Conservation (phyloP, 2,329 filamentous ascomycete species). For the Diaporthe capsici region DNA sequence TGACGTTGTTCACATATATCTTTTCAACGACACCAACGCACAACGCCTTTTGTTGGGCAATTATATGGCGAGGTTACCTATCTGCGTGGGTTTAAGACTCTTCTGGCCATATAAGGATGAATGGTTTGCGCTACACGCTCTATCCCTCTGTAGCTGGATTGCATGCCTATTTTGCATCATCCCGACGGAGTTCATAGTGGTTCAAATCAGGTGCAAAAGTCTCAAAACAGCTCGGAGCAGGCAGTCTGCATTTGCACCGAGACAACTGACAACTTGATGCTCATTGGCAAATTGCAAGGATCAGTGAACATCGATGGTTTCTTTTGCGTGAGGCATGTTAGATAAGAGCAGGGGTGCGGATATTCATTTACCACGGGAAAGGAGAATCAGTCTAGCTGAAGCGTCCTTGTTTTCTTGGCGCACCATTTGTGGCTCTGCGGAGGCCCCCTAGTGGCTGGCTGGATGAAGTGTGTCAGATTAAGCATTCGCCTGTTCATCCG, state of each 20-base stretch:
- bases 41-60: not conserved
- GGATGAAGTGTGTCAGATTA: constrained; percentile 1
- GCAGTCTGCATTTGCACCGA: too few relatives aligned
- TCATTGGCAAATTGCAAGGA: too few relatives aligned
- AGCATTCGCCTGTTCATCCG: constrained; percentile 11
- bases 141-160: not conserved
- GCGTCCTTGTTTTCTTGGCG: constrained; percentile 4
- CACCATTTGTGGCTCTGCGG: not conserved
- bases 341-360: not conserved
- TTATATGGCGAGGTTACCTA: too few relatives aligned
- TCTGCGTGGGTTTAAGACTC: not conserved
- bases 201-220: not conserved
- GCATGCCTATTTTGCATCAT: not conserved
- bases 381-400: constrained; percentile 12
- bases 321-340: not conserved
- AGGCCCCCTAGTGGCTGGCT: not conserved
- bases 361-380: not conserved
- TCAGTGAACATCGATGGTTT: too few relatives aligned
- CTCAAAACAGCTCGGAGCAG: not conserved
- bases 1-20: too few relatives aligned
- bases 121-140: not conserved
- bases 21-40: not conserved
- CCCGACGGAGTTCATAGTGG: not conserved
- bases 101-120: not conserved
- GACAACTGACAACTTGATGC: not conserved